Evolutionary conservation across 2,329 filamentous ascomycete species (phyloP), one percentile per base, ranked within the genome.

Genomic region (Neophaeococcomyces aloes): DNA sequence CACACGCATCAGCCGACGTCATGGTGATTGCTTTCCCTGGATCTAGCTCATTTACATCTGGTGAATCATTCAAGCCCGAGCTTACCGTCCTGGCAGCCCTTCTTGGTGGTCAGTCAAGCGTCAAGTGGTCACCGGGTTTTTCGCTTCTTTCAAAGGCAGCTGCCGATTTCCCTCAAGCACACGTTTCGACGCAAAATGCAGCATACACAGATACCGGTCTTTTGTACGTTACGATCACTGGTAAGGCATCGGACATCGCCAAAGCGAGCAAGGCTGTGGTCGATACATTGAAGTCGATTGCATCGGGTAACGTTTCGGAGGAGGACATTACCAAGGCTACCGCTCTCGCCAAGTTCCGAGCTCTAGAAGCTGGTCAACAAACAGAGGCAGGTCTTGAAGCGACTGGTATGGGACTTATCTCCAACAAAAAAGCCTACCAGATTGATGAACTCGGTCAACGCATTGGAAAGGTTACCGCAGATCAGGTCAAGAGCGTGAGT

Each of bases 81-180:
- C 77, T 86, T 52, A 77, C 83, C 51, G 87, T 98, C 51, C 80
- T 98, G 45, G 79, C 84, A 46, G 79, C 87, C 52, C 80, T 98
- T 15, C 83, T 98, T 41, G 91, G 91, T 60, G 91, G 89, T 49
- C 71, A 93, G 66, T 83, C 87, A 43, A 83, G 72, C 66, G 87
- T 96, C 73, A 98, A 96, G 74, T 98, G 89, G 89, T 81, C 86
- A 41, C 70, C 86, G 51, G 91, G 91, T 57, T 96, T 94, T 75
- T 89, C 85, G 47, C 75, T 95, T 49, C 78, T 98, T 48, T 76
- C 83, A 61, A 88, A 94, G 73, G 82, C 81, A 48, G 75, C 79
- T 45, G 72, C 80, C 49, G 72, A 75, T 35, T 71, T 78, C 58
- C 72, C 80, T 29, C 78, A 79, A 53, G 77, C 83, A 51, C 74